Conservation (phyloP, 2,329 filamentous ascomycete genomes). For the Thielaviopsis musarum region DNA sequence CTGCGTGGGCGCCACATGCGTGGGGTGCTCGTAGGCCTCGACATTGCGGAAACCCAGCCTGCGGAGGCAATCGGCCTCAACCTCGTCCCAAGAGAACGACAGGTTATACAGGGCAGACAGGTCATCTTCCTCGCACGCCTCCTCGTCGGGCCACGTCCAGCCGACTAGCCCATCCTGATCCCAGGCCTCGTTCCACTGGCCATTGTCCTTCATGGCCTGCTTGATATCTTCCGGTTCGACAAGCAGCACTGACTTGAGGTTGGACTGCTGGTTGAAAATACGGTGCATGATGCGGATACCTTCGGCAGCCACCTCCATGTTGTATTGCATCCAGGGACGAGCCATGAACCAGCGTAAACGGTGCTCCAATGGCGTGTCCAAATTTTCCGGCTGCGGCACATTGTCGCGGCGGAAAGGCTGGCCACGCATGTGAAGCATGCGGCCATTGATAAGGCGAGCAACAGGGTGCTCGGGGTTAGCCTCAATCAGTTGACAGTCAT, state of each 20-base stretch:
- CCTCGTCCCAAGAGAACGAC: constrained; percentile 1
- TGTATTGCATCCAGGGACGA: constrained; percentile 10
- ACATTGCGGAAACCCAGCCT: not conserved
- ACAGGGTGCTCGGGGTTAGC: constrained; percentile 1
- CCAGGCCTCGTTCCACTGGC: constrained; percentile 4
- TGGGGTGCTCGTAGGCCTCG: not conserved
- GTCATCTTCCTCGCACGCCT: not conserved
- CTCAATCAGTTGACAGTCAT: not conserved
- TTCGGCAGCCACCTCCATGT: not conserved
- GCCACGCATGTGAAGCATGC: not conserved
- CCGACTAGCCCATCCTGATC: not conserved
- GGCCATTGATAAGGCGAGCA: not conserved
- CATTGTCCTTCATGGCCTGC: not conserved
- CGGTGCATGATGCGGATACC: constrained; percentile 2
- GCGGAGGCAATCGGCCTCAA: not conserved
- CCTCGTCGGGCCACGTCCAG: constrained; percentile 10
- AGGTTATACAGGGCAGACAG: not conserved
- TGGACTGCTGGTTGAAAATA: not conserved
- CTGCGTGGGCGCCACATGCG: not conserved
- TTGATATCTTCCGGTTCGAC: not conserved
- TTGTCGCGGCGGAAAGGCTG: not conserved
- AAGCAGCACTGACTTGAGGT: not conserved
- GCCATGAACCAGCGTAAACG: constrained; percentile 1
- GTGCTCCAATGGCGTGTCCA: not conserved
- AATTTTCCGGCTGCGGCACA: not conserved